Evolutionary conservation across 2,329 filamentous ascomycete species (phyloP).

Genomic region (Colletotrichum tropicicola): DNA sequence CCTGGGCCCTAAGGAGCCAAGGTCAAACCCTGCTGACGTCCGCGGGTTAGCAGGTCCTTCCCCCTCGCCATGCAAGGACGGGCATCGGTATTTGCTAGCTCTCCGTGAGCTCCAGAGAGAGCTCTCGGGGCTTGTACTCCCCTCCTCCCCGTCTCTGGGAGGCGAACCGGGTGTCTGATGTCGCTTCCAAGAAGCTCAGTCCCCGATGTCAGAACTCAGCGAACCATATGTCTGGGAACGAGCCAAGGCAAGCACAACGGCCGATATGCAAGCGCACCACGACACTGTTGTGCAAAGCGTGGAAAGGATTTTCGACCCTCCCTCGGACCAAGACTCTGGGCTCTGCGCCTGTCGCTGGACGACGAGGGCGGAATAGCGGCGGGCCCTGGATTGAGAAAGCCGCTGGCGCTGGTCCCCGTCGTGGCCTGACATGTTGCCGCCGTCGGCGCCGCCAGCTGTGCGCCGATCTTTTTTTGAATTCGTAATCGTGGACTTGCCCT

Average conservation of each 20-base stretch:
- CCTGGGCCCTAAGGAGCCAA: conserved; percentile 22
- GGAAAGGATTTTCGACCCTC: not conserved
- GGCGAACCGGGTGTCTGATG: conserved; percentile 16
- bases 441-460: conserved; percentile 1
- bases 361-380: not conserved
- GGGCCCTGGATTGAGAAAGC: not conserved
- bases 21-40: conserved; percentile 25
- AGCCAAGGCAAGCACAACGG: conserved; percentile 1
- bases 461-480: not conserved
- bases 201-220: conserved; percentile 17
- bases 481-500: not conserved
- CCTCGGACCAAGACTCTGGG: conserved; percentile 22
- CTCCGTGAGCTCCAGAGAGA: conserved; percentile 10
- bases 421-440: conserved; percentile 24
- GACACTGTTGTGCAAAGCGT: conserved; percentile 1
- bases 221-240: conserved; percentile 17
- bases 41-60: not conserved
- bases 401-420: not conserved
- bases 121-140: conserved; percentile 15
- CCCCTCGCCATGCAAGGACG: conserved; percentile 18
- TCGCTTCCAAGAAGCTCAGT: not conserved
- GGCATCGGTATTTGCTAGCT: conserved; percentile 25
- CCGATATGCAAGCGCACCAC: conserved; percentile 5
- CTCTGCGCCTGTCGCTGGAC: not conserved
- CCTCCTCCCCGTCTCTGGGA: not conserved